Percentiles rank a stretch among this genome's conserved stretches.
Conservation (phyloP, 352 stramenopile genomes). For the Pythium aphanidermatum region DNA sequence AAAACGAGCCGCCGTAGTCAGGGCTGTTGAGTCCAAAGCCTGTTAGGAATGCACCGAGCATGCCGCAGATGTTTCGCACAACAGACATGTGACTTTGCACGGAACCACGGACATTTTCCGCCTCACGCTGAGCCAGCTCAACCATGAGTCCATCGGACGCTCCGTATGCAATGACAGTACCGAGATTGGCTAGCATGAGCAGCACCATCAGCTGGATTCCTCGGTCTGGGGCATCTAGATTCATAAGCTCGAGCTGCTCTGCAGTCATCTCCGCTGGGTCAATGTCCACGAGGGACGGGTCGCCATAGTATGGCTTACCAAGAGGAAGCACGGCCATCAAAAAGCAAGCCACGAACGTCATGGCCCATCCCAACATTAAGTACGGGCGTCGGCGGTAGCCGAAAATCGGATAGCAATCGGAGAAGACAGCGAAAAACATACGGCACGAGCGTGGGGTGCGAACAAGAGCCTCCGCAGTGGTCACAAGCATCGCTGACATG, state of each 20-base stretch:
- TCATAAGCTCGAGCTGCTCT: slow-evolving; percentile 9
- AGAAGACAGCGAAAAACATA: slow-evolving; percentile 44
- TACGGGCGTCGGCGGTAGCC: slow-evolving; percentile 25
- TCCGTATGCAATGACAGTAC: slow-evolving; percentile 15
- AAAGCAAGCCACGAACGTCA: slow-evolving; percentile 13
- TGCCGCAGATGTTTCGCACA: slow-evolving; percentile 5
- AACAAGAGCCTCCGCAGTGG: slow-evolving; percentile 22
- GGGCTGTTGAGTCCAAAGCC: slow-evolving; percentile 18
- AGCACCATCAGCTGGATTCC: slow-evolving; percentile 11
- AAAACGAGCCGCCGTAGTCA: slow-evolving; percentile 19
- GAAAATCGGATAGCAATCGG: slow-evolving; percentile 12
- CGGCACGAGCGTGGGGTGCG: slow-evolving; percentile 49
- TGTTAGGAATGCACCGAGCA: slow-evolving; percentile 12
- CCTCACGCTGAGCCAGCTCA: slow-evolving; percentile 23
- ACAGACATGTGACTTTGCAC: slow-evolving; percentile 15
- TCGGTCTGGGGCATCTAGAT: slow-evolving; percentile 6
- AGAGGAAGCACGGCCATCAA: slow-evolving; percentile 13
- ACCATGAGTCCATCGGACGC: slow-evolving; percentile 20
- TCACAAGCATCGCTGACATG: slow-evolving; percentile 16
- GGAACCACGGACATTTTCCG: slow-evolving; percentile 13
- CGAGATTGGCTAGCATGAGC: slow-evolving; percentile 18
- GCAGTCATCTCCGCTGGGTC: slow-evolving; percentile 3
- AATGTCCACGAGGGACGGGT: slow-evolving; percentile 1
- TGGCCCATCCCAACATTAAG: slow-evolving; percentile 35
- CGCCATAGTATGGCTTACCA: slow-evolving; percentile 10